Evolutionary conservation across 108 stramenopile species (phyloP), one percentile per base, ranked within the genome.

Genomic region (Skeletonema marinoi): DNA sequence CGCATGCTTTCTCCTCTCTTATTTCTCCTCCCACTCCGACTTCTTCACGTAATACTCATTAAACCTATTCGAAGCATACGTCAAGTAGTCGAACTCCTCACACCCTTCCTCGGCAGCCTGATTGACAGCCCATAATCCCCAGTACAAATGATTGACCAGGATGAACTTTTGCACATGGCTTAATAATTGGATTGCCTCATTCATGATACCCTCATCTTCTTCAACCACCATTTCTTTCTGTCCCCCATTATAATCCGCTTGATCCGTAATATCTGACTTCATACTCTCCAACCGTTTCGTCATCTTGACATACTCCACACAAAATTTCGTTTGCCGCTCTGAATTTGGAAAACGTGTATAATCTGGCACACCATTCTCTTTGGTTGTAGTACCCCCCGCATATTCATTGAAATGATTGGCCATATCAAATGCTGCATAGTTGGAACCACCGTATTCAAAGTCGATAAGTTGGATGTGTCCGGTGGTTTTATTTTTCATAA

Each of bases 331-430:
- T 81, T 89, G 92, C 17, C 68, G 21, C 3, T 78, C 78, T 12
- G 29, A 16, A 4, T 75, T 65, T 16, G 93, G 93, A 64, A 91
- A 89, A 44, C 65, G 44, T 2, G 66, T 29, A 69, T 95, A 93
- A 65, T 95, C 77, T 9, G 94, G 83, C 12, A 86, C 77, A 12
- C 86, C 81, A 77, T 84, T 71, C 30, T 88, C 85, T 64, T 83
- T 71, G 5, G 74, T 42, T 32, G 64, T 75, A 0, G 82, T 80
- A 3, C 96, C 96, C 19, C 93, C 93, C 5, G 93, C 93, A 82
- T 85, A 91, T 69, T 96, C 96, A 73, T 94, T 94, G 59, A 92
- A 93, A 75, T 97, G 96, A 78, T 97, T 97, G 62, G 96, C 96
- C 71, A 97, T 86, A 58, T 97, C 96, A 81, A 92, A 97, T 9